Conservation (phyloP, 208 protist species). For the Trypanosomatidae sp. region DNA sequence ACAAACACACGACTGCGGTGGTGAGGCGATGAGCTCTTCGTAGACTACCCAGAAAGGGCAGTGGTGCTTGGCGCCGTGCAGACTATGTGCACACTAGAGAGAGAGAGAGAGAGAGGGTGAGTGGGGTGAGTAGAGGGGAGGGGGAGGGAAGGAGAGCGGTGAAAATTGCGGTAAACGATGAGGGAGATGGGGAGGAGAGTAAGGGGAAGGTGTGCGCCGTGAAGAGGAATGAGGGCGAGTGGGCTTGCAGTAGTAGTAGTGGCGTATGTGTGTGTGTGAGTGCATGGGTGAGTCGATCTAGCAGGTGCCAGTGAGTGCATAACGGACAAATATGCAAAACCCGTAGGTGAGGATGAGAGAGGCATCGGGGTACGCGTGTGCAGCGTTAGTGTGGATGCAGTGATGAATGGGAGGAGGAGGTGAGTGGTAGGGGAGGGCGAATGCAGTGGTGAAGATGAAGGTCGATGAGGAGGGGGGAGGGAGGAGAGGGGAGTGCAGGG, state of each 20-base stretch:
- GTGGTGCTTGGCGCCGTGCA: neutral
- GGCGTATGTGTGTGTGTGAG: too few relatives aligned
- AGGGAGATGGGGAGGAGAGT: conserved; percentile 6
- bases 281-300: too few relatives aligned
- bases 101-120: neutral
- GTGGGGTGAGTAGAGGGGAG: neutral
- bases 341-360: neutral
- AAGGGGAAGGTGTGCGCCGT: neutral
- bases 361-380: neutral
- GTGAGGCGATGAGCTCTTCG: neutral
- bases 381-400: neutral
- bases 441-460: neutral
- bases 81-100: neutral
- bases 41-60: neutral
- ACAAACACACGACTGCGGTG: neutral
- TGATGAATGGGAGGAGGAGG: neutral
- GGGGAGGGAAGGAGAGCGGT: neutral
- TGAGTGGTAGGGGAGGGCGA: neutral
- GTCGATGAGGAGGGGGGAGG: neutral
- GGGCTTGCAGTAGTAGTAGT: neutral
- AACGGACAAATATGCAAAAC: neutral
- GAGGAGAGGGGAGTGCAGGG: neutral
- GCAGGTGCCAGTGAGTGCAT: neutral
- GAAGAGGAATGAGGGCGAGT: neutral
- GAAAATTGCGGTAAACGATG: neutral